Base-by-base conservation (phyloP, 1,284 basidiomycete genomes). In the Papiliotrema fonsecae region DNA sequence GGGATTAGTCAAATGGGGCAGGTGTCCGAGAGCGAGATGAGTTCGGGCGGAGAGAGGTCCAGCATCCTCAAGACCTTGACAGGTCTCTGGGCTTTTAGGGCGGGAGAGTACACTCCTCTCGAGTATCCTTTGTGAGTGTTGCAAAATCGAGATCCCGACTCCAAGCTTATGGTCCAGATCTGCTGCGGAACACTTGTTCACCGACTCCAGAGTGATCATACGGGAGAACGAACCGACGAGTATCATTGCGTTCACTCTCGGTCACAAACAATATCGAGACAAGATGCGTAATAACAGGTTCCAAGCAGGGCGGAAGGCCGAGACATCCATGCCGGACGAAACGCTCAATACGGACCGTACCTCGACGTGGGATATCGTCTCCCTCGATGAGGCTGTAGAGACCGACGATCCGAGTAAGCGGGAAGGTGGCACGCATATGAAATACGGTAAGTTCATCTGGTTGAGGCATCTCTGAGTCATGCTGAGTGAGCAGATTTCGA, bases 141-240 rank as follows among this genome's bases (percentile, higher is more conserved):
- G 6, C 19, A 3, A 19, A 31, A 6, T 16, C 22, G n/a, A 38
- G 37, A 24, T 40, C 19, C 28, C 6, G 21, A 6, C 4, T 37
- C 11, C n/a, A n/a, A n/a, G 28, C 51, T 54, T 32, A 53, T 25
- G n/a, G 5, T 16, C 1, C 51, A 75, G 73, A 9, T 65, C 69
- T 14, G 69, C 76, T 0, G 68, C 75, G 0, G 91, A 94, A 62
- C 91, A 96, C 65, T 86, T 98, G 43, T 97, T 97, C 73, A 82
- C 89, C 26, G 94, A 97, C 66, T 93, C 90, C 14, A 85, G 86
- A 1, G 94, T 97, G 80, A 85, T 97, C 42, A 87, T 98, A 24
- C 82, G 96, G 21, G 94, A 93, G 42, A 93, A 97, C 68, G 96
- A 99, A 71, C 96, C 96, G 3, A 97, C 92, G 0, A 97, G 92